Conservation (phyloP, 2,329 filamentous ascomycete species). For the Rhinocladiella similis region DNA sequence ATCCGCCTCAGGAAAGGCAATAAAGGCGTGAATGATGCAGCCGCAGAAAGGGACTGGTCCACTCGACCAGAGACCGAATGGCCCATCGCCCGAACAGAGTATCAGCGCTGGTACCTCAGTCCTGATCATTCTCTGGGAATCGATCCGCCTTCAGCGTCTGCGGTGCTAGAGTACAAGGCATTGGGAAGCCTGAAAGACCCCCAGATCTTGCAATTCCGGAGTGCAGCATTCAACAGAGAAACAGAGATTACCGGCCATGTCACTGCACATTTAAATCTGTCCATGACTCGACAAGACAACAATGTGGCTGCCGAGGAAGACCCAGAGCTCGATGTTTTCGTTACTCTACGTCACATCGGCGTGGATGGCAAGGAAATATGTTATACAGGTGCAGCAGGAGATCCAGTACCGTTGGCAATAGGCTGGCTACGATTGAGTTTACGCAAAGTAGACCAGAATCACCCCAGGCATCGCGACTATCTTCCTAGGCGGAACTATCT, state of each 20-base stretch:
- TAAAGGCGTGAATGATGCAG: conserved; percentile 65
- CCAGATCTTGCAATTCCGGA: too few species aligned
- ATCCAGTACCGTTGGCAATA: conserved; percentile 55
- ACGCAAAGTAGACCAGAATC: conserved; percentile 47
- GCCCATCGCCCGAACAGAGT: conserved; percentile 66
- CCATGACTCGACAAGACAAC: too few species aligned
- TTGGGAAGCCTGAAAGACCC: too few species aligned
- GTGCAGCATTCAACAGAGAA: too few species aligned
- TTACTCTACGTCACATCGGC: conserved; percentile 56
- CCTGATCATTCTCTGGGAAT: too few species aligned
- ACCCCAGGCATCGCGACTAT: conserved; percentile 46
- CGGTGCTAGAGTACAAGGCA: too few species aligned
- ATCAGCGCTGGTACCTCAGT: conserved; percentile 58
- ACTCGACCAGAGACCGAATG: conserved; percentile 62
- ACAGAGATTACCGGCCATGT: conserved; percentile 71
- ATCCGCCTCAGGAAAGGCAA: conserved; percentile 66
- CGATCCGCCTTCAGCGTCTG: too few species aligned
- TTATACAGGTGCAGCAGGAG: conserved; percentile 58
- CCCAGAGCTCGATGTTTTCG: conserved; percentile 54
- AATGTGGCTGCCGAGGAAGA: conserved; percentile 37
- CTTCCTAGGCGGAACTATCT: conserved; percentile 54
- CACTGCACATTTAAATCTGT: conserved; percentile 64
- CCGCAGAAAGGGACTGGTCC: conserved; percentile 57
- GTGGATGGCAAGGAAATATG: conserved; percentile 52
- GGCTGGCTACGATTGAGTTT: conserved; percentile 57